These are phyloP conservation scores for Dioscorea alata DNA, from an alignment of 106 monocot genomes.

Conservation along the genomic window DNA sequence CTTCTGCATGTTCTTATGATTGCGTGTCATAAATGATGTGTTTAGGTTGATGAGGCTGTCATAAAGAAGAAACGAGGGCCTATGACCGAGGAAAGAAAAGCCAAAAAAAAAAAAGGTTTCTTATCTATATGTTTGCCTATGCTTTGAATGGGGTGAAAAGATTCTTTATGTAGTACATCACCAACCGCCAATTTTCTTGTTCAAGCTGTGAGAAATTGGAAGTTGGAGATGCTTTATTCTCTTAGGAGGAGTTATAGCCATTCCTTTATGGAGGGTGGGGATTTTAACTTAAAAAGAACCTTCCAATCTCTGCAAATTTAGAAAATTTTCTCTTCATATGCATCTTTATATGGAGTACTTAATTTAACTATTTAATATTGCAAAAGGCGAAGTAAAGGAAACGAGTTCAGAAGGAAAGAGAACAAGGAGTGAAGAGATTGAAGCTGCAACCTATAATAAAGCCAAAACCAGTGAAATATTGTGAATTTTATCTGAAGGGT, in stretches of 20 bases:
- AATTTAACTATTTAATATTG: slow-evolving; percentile 8
- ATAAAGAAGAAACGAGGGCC: slow-evolving; percentile 39
- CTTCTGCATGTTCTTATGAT: background rate
- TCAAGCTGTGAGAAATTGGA: background rate
- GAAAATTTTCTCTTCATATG: too few relatives aligned
- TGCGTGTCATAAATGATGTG: slow-evolving; percentile 1
- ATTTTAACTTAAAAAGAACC: too few relatives aligned
- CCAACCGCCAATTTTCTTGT: too few relatives aligned
- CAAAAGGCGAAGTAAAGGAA: slow-evolving; percentile 82
- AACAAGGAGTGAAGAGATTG: slow-evolving; percentile 75
- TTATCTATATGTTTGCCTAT: background rate
- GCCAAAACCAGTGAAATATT: slow-evolving; percentile 64
- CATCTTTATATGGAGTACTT: too few relatives aligned
- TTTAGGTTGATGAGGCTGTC: slow-evolving; percentile 30
- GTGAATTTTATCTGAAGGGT: slow-evolving; percentile 68
- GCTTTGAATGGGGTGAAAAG: too few relatives aligned
- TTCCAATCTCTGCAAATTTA: too few relatives aligned
- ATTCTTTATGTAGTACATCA: too few relatives aligned
- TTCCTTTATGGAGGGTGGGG: background rate
- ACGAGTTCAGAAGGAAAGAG: slow-evolving; percentile 62
- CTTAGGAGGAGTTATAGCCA: background rate
- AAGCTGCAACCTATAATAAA: slow-evolving; percentile 58
- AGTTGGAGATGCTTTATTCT: background rate
- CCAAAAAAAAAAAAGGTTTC: slow-evolving; percentile 65
- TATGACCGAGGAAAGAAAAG: slow-evolving; percentile 60